phyloP scores from a whole-genome alignment of 2,329 filamentous ascomycete genomes.

The Colletotrichum karsti region DNA sequence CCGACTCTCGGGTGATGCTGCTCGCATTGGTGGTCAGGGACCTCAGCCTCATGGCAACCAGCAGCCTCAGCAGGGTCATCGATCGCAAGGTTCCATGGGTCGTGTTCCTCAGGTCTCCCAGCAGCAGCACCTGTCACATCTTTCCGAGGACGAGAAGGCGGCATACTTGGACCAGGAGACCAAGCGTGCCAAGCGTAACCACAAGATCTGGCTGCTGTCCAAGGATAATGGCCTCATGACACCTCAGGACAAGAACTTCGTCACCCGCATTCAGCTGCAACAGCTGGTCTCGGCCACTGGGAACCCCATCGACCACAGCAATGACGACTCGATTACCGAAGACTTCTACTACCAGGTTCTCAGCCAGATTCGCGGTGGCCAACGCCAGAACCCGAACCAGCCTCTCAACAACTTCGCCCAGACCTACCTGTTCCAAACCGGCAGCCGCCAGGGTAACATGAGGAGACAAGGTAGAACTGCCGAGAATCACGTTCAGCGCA shows the following conservation, averaged over 20 bases:
- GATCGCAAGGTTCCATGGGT: conserved; percentile 66
- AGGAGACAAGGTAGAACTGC: conserved; percentile 82
- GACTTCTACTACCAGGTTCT: conserved; percentile 99
- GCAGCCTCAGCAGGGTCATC: conserved; percentile 47
- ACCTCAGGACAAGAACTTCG: conserved; percentile 99
- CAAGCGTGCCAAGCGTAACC: conserved; percentile 94
- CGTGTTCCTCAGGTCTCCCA: conserved; percentile 65
- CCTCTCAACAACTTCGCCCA: conserved; percentile 96
- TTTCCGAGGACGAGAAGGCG: conserved; percentile 85
- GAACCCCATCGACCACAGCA: conserved; percentile 80
- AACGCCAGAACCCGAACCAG: conserved; percentile 90
- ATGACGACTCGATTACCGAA: conserved; percentile 83
- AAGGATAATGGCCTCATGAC: conserved; percentile 99
- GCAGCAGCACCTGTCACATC: conserved; percentile 68
- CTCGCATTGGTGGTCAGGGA: conserved; percentile 38
- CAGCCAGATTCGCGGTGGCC: conserved; percentile 89
- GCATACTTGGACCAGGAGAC: conserved; percentile 90
- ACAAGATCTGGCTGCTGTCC: conserved; percentile 94
- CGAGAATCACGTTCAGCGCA: conserved; percentile 97
- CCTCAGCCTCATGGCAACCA: conserved; percentile 34
- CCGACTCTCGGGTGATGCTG: conserved; percentile 61
- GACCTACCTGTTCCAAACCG: conserved; percentile 96
- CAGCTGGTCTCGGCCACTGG: conserved; percentile 94
- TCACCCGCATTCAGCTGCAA: conserved; percentile 96
- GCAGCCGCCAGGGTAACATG: conserved; percentile 78